Evolutionary conservation across 1,284 basidiomycete species (phyloP), one percentile per base, ranked within the genome.

Genomic region (Grifola frondosa): DNA sequence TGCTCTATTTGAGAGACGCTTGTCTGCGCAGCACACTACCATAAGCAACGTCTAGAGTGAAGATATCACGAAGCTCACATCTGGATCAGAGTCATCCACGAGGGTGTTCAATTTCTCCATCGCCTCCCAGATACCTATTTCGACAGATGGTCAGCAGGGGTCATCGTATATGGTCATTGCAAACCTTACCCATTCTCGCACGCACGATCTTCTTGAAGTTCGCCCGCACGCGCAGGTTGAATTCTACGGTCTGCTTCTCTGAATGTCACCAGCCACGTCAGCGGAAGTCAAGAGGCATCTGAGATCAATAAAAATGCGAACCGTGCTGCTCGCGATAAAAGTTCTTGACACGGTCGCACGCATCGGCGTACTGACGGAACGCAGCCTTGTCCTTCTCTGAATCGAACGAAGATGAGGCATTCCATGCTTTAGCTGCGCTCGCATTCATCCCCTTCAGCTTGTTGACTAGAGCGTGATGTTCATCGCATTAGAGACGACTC

Each of bases 311-410:
- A n/a, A n/a, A n/a, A n/a, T n/a, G 56, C 74, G 12, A 32, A 85
- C 85, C 80, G 60, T 95, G 91, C 62, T 95, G 91, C 61, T 92
- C 91, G 57, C 80, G 80, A 67, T 94, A 94, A 60, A 94, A 93
- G 23, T 74, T 72, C 70, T 90, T 92, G 65, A 94, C 91, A 38
- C 88, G 80, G 53, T 93, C 88, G 58, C 89, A 90, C 6, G 91
- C 91, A n/a, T 70, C 71, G 28, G 85, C 80, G 56, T 87, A 87
- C 59, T 88, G 75, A 28, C 82, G 75, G 64, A 91, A 92, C 49
- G 73, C 56, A 4, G 72, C 55, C 69, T 92, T 92, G 72, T 94
- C 87, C 64, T 90, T 90, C n/a, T 72, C 67, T 12, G 73, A 64
- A 61, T 89, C 88, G 58, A 92, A 88, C 51, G 77, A 65, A 19